Base-by-base conservation (phyloP, 768 basidiomycete species). In the Kwoniella shandongensis region DNA sequence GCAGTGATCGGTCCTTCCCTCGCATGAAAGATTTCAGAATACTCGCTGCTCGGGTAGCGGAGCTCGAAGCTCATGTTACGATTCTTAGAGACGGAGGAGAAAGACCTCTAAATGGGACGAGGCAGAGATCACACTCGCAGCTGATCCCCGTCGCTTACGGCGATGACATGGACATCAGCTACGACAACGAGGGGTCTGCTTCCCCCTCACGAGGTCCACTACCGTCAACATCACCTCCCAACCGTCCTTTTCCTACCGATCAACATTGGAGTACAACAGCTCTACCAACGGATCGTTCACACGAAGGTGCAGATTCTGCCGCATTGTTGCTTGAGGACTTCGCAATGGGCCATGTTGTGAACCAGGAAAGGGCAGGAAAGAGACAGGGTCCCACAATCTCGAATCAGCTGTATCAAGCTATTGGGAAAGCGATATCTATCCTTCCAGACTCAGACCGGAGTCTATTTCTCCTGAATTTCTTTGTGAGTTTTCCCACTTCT, bases 241-340 rank as follows among this genome's bases (percentile, higher is more conserved):
- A 18, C 27, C 26, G 18, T 20, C n/a, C 23, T 50, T 29, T 15
- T 50, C 48, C 10, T 10, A 29, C 23, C 22, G 7, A 32, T 32
- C n/a, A n/a, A 32, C 32, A 32, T 32, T 6, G 32, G 32, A 6
- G 32, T 32, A n/a, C 32, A 32, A 32, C 32, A 13, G 6, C 32
- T 13, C 32, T 32, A n/a, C 32, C 32, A 6, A 6, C 32, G 6
- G 32, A 32, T 32, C 32, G 32, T 13, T 6, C 32, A 13, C 23
- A 47, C 23, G 27, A 47, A 23, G 13, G 13, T 5, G 48, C 13
- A 13, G 48, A 50, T 10, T 18, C 23, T 17, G 30, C 30, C 11
- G 48, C 48, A 4, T 27, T 25, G 32, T 10, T 50, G 23, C 32
- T 50, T n/a, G 48, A 50, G 23, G 48, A 25, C 22, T 50, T 50